phyloP scores from a whole-genome alignment of 371 early-diverging fungal genomes.

The Rhizopus microsporus region DNA sequence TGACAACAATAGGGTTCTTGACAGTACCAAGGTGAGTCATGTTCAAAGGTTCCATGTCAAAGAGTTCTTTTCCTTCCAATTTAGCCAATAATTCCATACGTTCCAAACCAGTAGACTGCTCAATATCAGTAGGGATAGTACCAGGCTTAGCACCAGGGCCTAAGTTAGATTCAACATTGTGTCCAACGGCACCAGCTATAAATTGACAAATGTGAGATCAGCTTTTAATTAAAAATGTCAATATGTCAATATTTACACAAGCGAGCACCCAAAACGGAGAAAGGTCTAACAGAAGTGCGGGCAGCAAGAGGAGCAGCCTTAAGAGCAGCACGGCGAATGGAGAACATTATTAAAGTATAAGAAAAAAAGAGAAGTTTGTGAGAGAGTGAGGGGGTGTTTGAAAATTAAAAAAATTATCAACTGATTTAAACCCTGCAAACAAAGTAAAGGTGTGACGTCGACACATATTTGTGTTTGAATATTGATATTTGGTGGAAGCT shows the following conservation, averaged over 20 bases:
- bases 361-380: conserved; percentile 3
- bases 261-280: conserved; percentile 40
- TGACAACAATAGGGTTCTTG: conserved; percentile 84
- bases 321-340: conserved; percentile 42
- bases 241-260: conserved; percentile 24
- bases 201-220: neutral
- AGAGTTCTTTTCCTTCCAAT: conserved; percentile 87
- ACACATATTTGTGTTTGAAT: neutral
- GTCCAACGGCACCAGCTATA: conserved; percentile 42
- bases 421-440: conserved; percentile 1
- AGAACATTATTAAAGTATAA: conserved; percentile 22
- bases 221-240: neutral
- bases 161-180: conserved; percentile 55
- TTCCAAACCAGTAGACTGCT: conserved; percentile 91
- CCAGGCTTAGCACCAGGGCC: conserved; percentile 70
- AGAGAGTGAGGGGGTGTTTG: conserved; percentile 15
- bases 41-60: conserved; percentile 82
- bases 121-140: conserved; percentile 82
- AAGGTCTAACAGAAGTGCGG: conserved; percentile 31
- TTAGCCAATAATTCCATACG: conserved; percentile 87
- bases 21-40: conserved; percentile 81
- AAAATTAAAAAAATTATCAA: conserved; percentile 12
- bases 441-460: conserved; percentile 3
- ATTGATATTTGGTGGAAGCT: too few relatives aligned
- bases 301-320: conserved; percentile 35